Percentiles rank a stretch among this genome's conserved stretches.
phyloP scores from a whole-genome alignment of 2,329 filamentous ascomycete species.

The Fusarium pininemorale region DNA sequence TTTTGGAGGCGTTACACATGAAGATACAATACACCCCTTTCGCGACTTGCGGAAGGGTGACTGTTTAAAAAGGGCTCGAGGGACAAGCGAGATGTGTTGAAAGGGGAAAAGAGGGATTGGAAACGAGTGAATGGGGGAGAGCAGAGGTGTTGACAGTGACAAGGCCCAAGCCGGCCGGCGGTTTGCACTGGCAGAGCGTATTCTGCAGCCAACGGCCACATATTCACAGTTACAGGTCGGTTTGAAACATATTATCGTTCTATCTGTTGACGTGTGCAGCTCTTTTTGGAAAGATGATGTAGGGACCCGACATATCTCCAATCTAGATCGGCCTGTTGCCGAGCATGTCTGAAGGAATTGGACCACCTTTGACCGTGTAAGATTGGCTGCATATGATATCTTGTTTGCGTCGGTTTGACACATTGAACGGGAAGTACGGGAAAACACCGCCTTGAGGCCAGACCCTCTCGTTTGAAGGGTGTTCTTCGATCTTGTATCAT shows the following conservation, averaged over 20 bases:
- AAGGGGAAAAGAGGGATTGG: background rate
- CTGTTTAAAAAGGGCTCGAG: constrained; percentile 15
- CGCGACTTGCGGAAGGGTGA: constrained; percentile 28
- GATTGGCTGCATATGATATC: constrained; percentile 7
- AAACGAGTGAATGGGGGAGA: background rate
- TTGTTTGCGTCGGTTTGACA: constrained; percentile 29
- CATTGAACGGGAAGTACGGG: constrained; percentile 21
- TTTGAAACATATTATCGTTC: constrained; percentile 3
- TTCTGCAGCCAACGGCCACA: background rate
- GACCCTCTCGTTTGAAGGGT: constrained; percentile 15
- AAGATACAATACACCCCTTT: constrained; percentile 8
- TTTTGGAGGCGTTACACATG: constrained; percentile 32
- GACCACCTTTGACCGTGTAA: background rate
- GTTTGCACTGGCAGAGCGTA: constrained; percentile 15
- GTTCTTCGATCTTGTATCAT: constrained; percentile 2
- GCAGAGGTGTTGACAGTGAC: constrained; percentile 6
- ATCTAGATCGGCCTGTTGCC: constrained; percentile 20
- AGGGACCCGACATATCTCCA: constrained; percentile 19
- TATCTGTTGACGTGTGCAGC: background rate
- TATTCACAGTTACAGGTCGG: background rate
- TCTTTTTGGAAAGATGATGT: constrained; percentile 20
- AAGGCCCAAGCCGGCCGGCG: background rate
- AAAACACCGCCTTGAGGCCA: background rate
- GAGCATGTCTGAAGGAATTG: background rate
- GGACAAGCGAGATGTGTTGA: constrained; percentile 18